phyloP scores from a whole-genome alignment of 1,139 yeast species.

The Nakaseomyces sp. region DNA sequence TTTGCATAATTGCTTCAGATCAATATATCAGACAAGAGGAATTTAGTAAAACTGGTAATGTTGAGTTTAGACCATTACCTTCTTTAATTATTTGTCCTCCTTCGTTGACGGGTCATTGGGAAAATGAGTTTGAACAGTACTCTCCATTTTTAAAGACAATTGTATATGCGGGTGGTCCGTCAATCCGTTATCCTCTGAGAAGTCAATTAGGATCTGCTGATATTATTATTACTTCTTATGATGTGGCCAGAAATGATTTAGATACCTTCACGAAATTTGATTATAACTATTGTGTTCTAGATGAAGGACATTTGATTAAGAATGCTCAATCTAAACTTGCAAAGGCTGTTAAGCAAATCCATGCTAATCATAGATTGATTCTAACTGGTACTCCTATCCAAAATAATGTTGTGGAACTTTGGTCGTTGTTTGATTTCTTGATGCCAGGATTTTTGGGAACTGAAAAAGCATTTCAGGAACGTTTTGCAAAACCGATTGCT shows the following conservation, averaged over 20 bases:
- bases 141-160: conserved; percentile 79
- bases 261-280: conserved; percentile 51
- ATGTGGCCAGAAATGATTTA: conserved; percentile 88
- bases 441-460: conserved; percentile 99
- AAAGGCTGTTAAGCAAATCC: conserved; percentile 71
- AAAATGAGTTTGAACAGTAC: conserved; percentile 83
- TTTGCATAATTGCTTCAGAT: conserved; percentile 93
- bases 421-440: conserved; percentile 94
- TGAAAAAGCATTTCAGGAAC: conserved; percentile 87
- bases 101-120: conserved; percentile 97
- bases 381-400: conserved; percentile 97
- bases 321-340: conserved; percentile 84
- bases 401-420: conserved; percentile 87
- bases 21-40: conserved; percentile 78
- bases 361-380: conserved; percentile 83
- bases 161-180: conserved; percentile 90
- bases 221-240: conserved; percentile 89
- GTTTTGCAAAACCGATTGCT: conserved; percentile 95
- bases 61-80: conserved; percentile 71
- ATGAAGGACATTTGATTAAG: conserved; percentile 96
- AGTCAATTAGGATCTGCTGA: conserved; percentile 52
- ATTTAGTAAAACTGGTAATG: conserved; percentile 47
- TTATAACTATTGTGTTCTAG: conserved; percentile 91
- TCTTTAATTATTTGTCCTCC: conserved; percentile 92
- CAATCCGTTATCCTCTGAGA: conserved; percentile 54